A percentile compares a stretch with the other conserved stretches of the same genome.
Evolutionary conservation across 1,284 basidiomycete species (phyloP).

Genomic region (Neolentinus lepideus): DNA sequence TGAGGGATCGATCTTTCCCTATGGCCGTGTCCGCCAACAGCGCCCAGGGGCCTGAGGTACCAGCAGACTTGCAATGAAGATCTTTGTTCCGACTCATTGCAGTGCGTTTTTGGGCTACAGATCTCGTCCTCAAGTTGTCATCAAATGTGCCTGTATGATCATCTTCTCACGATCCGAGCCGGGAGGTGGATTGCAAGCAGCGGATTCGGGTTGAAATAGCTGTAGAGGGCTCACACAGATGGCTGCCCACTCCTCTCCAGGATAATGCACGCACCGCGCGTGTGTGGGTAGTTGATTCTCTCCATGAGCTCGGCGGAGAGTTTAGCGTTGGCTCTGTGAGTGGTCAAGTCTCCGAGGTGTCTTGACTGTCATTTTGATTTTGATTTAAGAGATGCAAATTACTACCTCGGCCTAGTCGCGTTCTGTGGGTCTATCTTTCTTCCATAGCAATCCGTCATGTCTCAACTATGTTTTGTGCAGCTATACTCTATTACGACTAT

Average conservation of each 20-base stretch:
- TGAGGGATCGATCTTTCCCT: too few relatives aligned
- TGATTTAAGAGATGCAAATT: not conserved
- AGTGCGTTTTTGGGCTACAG: too few relatives aligned
- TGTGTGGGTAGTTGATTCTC: not conserved
- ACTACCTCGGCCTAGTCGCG: not conserved
- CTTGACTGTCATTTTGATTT: not conserved
- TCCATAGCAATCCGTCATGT: not conserved
- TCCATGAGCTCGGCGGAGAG: not conserved
- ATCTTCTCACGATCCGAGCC: not conserved
- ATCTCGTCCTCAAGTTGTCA: not conserved
- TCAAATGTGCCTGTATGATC: not conserved
- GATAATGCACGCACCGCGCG: too few relatives aligned
- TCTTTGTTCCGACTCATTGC: too few relatives aligned
- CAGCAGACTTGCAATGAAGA: too few relatives aligned
- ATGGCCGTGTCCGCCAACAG: too few relatives aligned
- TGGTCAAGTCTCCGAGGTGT: not conserved
- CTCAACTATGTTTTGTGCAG: slow-evolving; percentile 5
- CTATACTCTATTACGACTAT: slow-evolving; percentile 34
- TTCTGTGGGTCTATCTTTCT: not conserved
- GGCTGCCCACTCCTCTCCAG: too few relatives aligned
- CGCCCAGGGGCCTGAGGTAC: too few relatives aligned
- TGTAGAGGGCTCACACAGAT: too few relatives aligned
- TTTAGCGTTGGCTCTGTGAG: not conserved
- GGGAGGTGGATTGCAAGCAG: too few relatives aligned
- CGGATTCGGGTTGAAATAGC: too few relatives aligned